These are phyloP conservation scores for Entomortierella beljakovae DNA, from an alignment of 192 early-diverging fungal species.

Conservation along the genomic window DNA sequence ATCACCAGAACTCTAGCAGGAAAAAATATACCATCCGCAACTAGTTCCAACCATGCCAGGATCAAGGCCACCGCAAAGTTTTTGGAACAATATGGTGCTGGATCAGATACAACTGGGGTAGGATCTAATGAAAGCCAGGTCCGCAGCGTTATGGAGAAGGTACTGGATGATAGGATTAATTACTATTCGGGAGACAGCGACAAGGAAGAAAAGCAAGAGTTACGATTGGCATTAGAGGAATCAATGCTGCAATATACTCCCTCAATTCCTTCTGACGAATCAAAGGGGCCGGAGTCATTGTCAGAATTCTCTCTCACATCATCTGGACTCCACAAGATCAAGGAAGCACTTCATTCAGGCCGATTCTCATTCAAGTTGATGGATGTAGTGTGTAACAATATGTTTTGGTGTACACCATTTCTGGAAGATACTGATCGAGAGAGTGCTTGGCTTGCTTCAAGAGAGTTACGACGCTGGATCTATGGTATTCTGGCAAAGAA, in stretches of 20 bases:
- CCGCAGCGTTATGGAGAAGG: neutral
- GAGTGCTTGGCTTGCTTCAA: slow-evolving; percentile 53
- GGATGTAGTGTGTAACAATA: slow-evolving; percentile 50
- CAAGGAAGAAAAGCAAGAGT: slow-evolving; percentile 14
- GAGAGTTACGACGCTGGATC: slow-evolving; percentile 54
- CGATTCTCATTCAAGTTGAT: slow-evolving; percentile 56
- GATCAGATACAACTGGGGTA: neutral
- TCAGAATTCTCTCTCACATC: neutral
- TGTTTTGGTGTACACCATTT: slow-evolving; percentile 62
- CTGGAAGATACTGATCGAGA: slow-evolving; percentile 59
- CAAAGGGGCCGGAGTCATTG: neutral
- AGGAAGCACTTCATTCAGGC: slow-evolving; percentile 32
- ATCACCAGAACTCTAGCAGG: slow-evolving; percentile 30
- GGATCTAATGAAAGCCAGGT: neutral
- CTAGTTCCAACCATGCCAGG: slow-evolving; percentile 35
- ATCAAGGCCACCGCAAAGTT: slow-evolving; percentile 37
- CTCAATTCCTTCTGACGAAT: neutral
- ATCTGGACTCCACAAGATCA: slow-evolving; percentile 11
- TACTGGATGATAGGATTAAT: slow-evolving; percentile 33
- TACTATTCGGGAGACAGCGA: slow-evolving; percentile 20
- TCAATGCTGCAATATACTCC: slow-evolving; percentile 41
- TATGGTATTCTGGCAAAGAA: slow-evolving; percentile 48
- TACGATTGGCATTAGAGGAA: slow-evolving; percentile 29
- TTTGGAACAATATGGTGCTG: slow-evolving; percentile 32
- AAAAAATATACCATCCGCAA: slow-evolving; percentile 8